These are phyloP conservation scores for Russula vinacea DNA, from an alignment of 768 basidiomycete species.

Conservation along the genomic window DNA sequence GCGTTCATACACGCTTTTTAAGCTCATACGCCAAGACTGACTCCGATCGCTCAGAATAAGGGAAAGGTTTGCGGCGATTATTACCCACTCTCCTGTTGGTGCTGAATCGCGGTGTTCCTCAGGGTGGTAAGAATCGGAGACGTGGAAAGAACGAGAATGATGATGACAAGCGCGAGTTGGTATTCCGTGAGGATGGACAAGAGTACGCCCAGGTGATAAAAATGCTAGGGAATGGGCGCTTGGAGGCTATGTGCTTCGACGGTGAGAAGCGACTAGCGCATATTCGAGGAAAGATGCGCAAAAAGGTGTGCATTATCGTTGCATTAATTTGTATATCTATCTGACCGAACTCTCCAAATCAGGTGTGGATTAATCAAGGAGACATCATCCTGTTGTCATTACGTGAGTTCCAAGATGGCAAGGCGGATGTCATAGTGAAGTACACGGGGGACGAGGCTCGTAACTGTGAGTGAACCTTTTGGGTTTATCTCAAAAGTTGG, in stretches of 20 bases:
- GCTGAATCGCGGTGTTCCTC: constrained; percentile 26
- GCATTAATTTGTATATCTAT: background rate
- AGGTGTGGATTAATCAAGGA: constrained; percentile 99
- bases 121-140: constrained; percentile 99
- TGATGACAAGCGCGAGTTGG: constrained; percentile 96
- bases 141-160: constrained; percentile 99
- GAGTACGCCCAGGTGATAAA: constrained; percentile 98
- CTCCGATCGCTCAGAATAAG: constrained; percentile 51
- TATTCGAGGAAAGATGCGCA: constrained; percentile 98
- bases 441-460: constrained; percentile 96
- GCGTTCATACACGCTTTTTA: background rate
- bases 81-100: constrained; percentile 8
- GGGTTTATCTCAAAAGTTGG: constrained; percentile 3
- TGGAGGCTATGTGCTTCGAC: constrained; percentile 97
- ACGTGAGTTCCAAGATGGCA: constrained; percentile 98
- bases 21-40: background rate
- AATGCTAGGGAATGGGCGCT: constrained; percentile 97
- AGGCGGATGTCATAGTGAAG: constrained; percentile 99
- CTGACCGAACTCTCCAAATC: constrained; percentile 9
- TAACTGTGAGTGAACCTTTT: constrained; percentile 48
- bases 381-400: constrained; percentile 93
- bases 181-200: constrained; percentile 98
- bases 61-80: constrained; percentile 53
- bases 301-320: constrained; percentile 66
- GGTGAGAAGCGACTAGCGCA: constrained; percentile 97